A percentile compares a stretch with the other conserved stretches of the same genome.
phyloP scores from a whole-genome alignment of 2,329 filamentous ascomycete species.

The Trichoderma sp. region DNA sequence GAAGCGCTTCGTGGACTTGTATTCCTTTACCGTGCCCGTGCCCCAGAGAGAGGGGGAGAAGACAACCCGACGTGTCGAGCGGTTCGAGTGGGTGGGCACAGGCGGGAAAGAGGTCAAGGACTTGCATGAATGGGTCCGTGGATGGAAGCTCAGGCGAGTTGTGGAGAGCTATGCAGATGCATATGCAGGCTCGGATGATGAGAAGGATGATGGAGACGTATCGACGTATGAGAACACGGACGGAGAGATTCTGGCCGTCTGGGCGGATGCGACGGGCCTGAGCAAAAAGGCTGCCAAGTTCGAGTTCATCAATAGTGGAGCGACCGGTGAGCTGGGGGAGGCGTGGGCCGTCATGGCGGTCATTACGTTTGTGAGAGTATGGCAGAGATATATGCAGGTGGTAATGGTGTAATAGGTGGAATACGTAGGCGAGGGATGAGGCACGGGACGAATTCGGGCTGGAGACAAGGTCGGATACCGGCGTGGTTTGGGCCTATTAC shows the following conservation, averaged over 20 bases:
- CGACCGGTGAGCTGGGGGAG: slow-evolving; percentile 42
- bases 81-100: slow-evolving; percentile 47
- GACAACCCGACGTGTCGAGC: slow-evolving; percentile 29
- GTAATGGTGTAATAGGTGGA: not conserved
- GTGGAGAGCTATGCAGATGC: not conserved
- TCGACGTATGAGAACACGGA: slow-evolving; percentile 24
- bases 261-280: slow-evolving; percentile 27
- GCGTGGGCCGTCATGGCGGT: slow-evolving; percentile 48
- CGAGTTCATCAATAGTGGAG: slow-evolving; percentile 43
- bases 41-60: slow-evolving; percentile 20
- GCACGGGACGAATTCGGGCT: not conserved
- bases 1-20: slow-evolving; percentile 23
- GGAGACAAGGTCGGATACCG: not conserved
- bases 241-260: slow-evolving; percentile 47
- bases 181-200: not conserved
- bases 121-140: slow-evolving; percentile 34
- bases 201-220: not conserved
- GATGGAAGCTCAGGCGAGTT: slow-evolving; percentile 42
- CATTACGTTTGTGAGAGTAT: slow-evolving; percentile 30
- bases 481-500: not conserved
- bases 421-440: not conserved
- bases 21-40: slow-evolving; percentile 40
- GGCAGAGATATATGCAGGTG: slow-evolving; percentile 22
- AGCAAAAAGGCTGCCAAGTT: slow-evolving; percentile 38
- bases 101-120: slow-evolving; percentile 36